These are phyloP conservation scores for Wickerhamiella slavikovae DNA, from an alignment of 805 yeast genomes.

Conservation along the genomic window DNA sequence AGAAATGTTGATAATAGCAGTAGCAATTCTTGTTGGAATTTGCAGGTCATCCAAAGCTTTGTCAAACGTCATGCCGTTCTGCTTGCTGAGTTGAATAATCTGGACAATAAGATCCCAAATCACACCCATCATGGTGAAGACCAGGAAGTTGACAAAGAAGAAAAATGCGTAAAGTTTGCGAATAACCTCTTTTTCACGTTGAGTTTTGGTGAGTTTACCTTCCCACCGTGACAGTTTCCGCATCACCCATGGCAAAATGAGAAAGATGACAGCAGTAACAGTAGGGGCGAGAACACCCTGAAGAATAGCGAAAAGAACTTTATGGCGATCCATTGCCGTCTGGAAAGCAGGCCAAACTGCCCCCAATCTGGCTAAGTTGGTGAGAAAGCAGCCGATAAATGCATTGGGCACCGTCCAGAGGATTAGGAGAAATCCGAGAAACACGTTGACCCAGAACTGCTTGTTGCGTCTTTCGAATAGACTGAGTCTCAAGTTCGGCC, in stretches of 20 bases:
- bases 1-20: constrained; percentile 19
- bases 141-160: constrained; percentile 20
- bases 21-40: constrained; percentile 16
- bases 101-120: constrained; percentile 19
- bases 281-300: constrained; percentile 22
- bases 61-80: constrained; percentile 7
- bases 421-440: constrained; percentile 14
- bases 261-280: constrained; percentile 17
- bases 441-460: constrained; percentile 16
- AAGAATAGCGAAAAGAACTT: constrained; percentile 15
- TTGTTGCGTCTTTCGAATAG: constrained; percentile 14
- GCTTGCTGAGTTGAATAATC: constrained; percentile 8
- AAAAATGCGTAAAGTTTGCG: constrained; percentile 20
- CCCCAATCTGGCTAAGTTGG: constrained; percentile 19
- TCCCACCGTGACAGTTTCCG: constrained; percentile 20
- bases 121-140: constrained; percentile 21
- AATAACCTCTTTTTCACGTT: constrained; percentile 20
- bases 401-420: constrained; percentile 23
- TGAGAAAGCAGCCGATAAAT: constrained; percentile 20
- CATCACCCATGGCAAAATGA: constrained; percentile 18
- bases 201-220: constrained; percentile 19
- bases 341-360: constrained; percentile 19
- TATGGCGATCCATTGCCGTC: constrained; percentile 11
- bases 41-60: constrained; percentile 14
- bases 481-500: constrained; percentile 17